These are phyloP conservation scores for Ammopiptanthus mongolicus DNA, from an alignment of 306 rosid genomes.

Conservation along the genomic window DNA sequence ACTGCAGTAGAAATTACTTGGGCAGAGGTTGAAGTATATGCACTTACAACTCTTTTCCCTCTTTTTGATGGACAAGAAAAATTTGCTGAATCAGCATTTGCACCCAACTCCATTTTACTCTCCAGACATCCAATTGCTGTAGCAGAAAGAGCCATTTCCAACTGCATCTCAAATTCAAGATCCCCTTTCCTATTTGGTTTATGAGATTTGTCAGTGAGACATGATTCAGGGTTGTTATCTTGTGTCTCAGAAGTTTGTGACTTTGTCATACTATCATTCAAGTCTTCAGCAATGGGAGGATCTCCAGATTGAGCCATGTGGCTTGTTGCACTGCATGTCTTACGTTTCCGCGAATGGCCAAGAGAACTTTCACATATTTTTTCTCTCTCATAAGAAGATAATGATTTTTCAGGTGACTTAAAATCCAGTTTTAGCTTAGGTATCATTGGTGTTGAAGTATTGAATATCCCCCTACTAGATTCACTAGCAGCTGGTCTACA, in stretches of 20 bases:
- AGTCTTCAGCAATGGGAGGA: slow-evolving; percentile 26
- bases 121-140: slow-evolving; percentile 39
- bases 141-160: slow-evolving; percentile 83
- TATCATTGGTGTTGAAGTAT: slow-evolving; percentile 75
- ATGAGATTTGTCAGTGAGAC: slow-evolving; percentile 27
- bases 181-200: slow-evolving; percentile 80
- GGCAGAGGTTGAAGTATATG: slow-evolving; percentile 47
- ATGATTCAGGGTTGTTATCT: slow-evolving; percentile 25
- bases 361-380: slow-evolving; percentile 41
- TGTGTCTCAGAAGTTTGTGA: slow-evolving; percentile 35
- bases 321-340: slow-evolving; percentile 23
- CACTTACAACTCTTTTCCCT: slow-evolving; percentile 43
- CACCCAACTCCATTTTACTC: slow-evolving; percentile 33
- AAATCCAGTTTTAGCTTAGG: slow-evolving; percentile 44
- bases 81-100: slow-evolving; percentile 22
- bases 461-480: slow-evolving; percentile 46
- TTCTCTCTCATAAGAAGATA: slow-evolving; percentile 35
- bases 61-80: slow-evolving; percentile 40
- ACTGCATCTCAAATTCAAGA: slow-evolving; percentile 86
- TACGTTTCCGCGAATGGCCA: slow-evolving; percentile 33
- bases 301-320: slow-evolving; percentile 24
- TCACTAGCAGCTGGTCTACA: slow-evolving; percentile 44
- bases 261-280: slow-evolving; percentile 18
- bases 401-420: slow-evolving; percentile 30
- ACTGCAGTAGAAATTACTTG: slow-evolving; percentile 67